Evolutionary conservation across 768 basidiomycete genomes (phyloP).

Genomic region (Lactarius akahatsu): DNA sequence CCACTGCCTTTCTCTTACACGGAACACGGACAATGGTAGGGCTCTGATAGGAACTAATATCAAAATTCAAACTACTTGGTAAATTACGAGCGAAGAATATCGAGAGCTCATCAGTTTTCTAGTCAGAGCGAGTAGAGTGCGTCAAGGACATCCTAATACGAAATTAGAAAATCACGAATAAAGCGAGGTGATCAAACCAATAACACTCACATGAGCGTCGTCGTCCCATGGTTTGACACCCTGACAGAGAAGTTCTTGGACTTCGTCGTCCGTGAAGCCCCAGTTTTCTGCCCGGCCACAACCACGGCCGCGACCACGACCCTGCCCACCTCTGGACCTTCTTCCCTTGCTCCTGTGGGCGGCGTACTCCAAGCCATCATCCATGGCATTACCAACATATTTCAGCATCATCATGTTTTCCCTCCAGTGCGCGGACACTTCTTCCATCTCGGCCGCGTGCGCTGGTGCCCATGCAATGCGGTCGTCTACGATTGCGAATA

Average conservation of each 20-base stretch:
- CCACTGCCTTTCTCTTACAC: too few relatives aligned
- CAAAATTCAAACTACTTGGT: background rate
- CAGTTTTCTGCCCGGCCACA: background rate
- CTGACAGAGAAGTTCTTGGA: constrained; percentile 38
- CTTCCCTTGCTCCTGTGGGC: background rate
- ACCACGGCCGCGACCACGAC: background rate
- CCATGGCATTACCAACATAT: background rate
- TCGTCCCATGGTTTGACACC: constrained; percentile 50
- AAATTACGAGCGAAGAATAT: background rate
- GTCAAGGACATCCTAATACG: constrained; percentile 13
- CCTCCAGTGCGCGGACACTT: background rate
- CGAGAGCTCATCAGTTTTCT: background rate
- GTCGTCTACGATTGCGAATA: background rate
- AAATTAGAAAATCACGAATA: background rate
- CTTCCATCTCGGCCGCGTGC: constrained; percentile 7
- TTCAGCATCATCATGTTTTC: background rate
- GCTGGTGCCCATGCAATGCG: constrained; percentile 12
- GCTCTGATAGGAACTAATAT: too few relatives aligned
- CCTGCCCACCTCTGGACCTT: background rate
- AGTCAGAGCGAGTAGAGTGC: background rate
- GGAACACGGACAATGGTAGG: too few relatives aligned
- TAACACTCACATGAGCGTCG: constrained; percentile 39
- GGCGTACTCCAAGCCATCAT: background rate
- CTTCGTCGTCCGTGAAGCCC: background rate
- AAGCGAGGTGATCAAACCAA: background rate